These are phyloP conservation scores for Ceratocystis harringtonii DNA, from an alignment of 2,329 filamentous ascomycete species.

Conservation along the genomic window DNA sequence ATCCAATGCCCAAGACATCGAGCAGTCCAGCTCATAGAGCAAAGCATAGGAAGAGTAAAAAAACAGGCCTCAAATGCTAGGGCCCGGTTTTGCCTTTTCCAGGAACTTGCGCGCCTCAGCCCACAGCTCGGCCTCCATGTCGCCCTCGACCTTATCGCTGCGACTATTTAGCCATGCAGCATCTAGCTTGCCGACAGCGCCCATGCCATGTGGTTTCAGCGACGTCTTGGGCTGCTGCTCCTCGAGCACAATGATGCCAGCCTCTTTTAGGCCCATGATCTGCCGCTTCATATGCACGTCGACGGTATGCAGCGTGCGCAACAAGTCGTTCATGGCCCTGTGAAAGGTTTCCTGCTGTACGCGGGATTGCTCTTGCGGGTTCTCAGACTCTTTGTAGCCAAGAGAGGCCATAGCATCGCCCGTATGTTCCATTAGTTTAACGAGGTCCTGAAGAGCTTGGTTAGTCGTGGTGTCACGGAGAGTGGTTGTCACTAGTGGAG, in stretches of 20 bases:
- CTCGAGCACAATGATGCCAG: slow-evolving; percentile 48
- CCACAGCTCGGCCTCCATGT: slow-evolving; percentile 75
- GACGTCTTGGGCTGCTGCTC: slow-evolving; percentile 22
- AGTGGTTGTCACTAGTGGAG: background rate
- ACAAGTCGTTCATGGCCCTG: slow-evolving; percentile 48
- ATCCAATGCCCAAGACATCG: too few relatives aligned
- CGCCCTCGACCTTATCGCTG: slow-evolving; percentile 63
- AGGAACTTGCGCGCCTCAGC: slow-evolving; percentile 28
- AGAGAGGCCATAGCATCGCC: slow-evolving; percentile 33
- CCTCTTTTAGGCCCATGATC: slow-evolving; percentile 61
- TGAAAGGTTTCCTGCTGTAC: slow-evolving; percentile 44
- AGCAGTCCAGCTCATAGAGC: background rate
- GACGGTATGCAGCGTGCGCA: slow-evolving; percentile 56
- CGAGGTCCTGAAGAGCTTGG: slow-evolving; percentile 21
- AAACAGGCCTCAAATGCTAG: background rate
- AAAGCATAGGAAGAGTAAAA: background rate
- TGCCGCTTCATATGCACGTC: slow-evolving; percentile 61
- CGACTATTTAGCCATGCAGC: slow-evolving; percentile 82
- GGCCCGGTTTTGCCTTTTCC: slow-evolving; percentile 22
- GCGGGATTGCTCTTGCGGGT: slow-evolving; percentile 27
- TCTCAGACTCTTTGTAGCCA: slow-evolving; percentile 24
- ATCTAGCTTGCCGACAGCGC: slow-evolving; percentile 50
- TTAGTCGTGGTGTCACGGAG: background rate
- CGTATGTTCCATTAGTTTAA: slow-evolving; percentile 30
- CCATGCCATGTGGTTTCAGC: slow-evolving; percentile 40